Evolutionary conservation across 306 rosid genomes (phyloP).

Genomic region (Quercus berberidifolia): DNA sequence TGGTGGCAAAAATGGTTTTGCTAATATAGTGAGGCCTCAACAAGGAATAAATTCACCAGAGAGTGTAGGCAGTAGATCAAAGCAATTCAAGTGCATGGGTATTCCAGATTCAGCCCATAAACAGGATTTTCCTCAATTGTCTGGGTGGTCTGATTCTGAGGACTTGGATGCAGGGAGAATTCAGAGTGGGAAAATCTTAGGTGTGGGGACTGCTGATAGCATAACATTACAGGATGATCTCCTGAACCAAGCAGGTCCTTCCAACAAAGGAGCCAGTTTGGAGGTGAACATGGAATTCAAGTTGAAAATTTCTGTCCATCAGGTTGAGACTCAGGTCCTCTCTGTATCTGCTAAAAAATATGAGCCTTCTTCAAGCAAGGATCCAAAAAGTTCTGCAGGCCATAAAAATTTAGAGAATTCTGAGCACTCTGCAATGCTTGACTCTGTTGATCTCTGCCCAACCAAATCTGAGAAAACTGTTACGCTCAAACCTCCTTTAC

Average conservation of each 20-base stretch:
- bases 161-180: not conserved
- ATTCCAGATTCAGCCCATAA: not conserved
- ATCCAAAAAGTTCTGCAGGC: not conserved
- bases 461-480: not conserved
- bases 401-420: constrained; percentile 2
- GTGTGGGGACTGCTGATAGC: not conserved
- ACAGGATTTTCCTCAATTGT: constrained; percentile 1
- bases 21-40: not conserved
- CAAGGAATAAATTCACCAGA: not conserved
- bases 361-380: not conserved
- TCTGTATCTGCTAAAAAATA: not conserved
- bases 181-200: not conserved
- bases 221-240: not conserved
- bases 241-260: too few species aligned
- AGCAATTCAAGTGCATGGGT: not conserved
- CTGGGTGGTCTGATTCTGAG: not conserved
- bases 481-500: constrained; percentile 34
- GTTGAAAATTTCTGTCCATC: not conserved
- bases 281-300: not conserved
- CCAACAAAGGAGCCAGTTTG: too few species aligned
- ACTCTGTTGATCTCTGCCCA: constrained; percentile 53
- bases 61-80: not conserved
- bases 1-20: not conserved
- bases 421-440: not conserved
- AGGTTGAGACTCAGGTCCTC: not conserved